Conservation (phyloP, 768 basidiomycete genomes). For the Pholiota conissans region DNA sequence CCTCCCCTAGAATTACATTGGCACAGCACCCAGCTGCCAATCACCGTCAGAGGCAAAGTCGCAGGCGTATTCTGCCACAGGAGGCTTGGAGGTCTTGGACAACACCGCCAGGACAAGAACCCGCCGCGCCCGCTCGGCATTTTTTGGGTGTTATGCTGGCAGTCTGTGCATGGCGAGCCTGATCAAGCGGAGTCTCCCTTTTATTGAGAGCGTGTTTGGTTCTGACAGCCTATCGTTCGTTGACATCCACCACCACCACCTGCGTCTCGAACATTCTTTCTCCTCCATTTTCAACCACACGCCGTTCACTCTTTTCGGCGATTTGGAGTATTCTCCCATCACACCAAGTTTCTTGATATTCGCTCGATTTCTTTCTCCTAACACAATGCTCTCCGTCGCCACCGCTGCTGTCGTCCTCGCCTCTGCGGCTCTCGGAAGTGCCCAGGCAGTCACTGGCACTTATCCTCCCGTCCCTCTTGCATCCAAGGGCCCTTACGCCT, state of each 20-base stretch:
- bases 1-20: background rate
- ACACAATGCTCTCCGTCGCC: background rate
- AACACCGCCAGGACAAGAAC: background rate
- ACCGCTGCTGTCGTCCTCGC: constrained; percentile 19
- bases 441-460: constrained; percentile 28
- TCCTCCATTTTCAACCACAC: background rate
- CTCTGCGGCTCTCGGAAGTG: constrained; percentile 16
- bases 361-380: too few species aligned
- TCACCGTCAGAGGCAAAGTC: background rate
- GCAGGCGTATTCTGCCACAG: background rate
- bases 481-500: constrained; percentile 36
- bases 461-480: constrained; percentile 41
- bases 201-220: background rate
- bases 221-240: background rate
- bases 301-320: background rate
- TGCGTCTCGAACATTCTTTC: too few species aligned
- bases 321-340: background rate
- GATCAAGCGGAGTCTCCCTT: background rate
- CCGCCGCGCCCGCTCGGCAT: background rate
- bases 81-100: background rate
- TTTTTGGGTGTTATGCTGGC: background rate
- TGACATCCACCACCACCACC: too few species aligned
- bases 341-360: background rate
- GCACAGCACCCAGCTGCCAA: too few species aligned
- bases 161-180: background rate